These are phyloP conservation scores for Penicillium maclennaniae DNA, from an alignment of 495 filamentous ascomycete genomes.

Conservation along the genomic window DNA sequence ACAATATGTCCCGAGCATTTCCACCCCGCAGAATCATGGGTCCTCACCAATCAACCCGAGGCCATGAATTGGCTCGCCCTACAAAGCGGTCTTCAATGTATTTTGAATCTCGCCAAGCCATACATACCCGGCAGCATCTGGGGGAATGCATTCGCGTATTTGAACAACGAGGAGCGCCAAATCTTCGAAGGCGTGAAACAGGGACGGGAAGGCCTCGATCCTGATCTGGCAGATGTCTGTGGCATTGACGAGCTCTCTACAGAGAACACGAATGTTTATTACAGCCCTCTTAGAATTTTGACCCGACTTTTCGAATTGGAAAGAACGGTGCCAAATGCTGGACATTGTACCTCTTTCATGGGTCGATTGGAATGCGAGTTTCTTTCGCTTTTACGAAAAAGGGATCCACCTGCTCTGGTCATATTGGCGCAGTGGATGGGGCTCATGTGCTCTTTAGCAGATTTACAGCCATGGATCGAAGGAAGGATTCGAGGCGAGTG, in stretches of 20 bases:
- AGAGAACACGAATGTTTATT: conserved; percentile 34
- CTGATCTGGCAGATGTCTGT: conserved; percentile 35
- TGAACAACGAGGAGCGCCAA: conserved; percentile 16
- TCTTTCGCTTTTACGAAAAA: conserved; percentile 27
- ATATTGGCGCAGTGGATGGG: conserved; percentile 45
- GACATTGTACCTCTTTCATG: conserved; percentile 28
- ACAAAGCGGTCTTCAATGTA: conserved; percentile 34
- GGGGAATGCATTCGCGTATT: conserved; percentile 25
- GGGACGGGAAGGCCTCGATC: conserved; percentile 35
- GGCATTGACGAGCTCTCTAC: conserved; percentile 35
- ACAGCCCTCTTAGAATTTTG: conserved; percentile 30
- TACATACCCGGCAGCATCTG: conserved; percentile 36
- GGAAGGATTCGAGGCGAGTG: conserved; percentile 38
- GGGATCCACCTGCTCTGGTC: conserved; percentile 41
- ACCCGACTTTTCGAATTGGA: conserved; percentile 24
- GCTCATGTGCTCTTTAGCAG: conserved; percentile 27
- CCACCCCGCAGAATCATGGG: conserved; percentile 41
- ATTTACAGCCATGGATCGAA: conserved; percentile 40
- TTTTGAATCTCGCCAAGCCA: conserved; percentile 27
- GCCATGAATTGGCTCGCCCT: conserved; percentile 43
- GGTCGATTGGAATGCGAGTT: conserved; percentile 33
- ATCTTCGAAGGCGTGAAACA: conserved; percentile 21
- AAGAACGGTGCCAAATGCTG: conserved; percentile 13
- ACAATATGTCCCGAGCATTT: conserved; percentile 35
- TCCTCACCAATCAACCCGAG: conserved; percentile 29